Conservation (phyloP, 169 alveolate genomes). For the Cyclospora cayetanensis region DNA sequence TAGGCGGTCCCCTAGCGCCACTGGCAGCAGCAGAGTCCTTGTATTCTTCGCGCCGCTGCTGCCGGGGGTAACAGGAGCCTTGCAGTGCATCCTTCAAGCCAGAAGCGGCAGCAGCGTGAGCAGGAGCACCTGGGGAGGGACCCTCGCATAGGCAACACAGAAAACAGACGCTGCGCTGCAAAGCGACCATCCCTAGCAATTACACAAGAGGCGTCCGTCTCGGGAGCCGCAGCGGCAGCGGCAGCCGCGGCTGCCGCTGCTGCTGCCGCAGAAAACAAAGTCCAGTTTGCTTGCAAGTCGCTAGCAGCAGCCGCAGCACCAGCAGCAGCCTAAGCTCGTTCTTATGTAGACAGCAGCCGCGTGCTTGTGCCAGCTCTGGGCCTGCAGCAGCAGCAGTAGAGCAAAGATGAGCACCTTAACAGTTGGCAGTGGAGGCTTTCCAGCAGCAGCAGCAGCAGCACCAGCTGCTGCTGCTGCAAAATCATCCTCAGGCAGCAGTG, state of each 20-base stretch:
- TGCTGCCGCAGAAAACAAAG: no score
- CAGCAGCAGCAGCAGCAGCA: not conserved
- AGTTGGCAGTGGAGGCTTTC: not conserved
- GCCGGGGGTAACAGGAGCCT: not conserved
- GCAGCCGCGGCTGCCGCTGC: no score
- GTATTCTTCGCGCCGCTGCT: not conserved
- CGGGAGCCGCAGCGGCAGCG: no score
- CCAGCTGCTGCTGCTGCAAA: not conserved
- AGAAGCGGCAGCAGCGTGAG: not conserved
- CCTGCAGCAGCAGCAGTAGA: not conserved
- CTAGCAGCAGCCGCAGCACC: not conserved
- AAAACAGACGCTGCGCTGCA: no score
- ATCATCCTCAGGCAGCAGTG: not conserved
- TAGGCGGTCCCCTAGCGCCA: no score
- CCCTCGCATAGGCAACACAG: not conserved
- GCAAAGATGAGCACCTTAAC: not conserved
- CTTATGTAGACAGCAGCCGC: not conserved
- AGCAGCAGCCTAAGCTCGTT: not conserved
- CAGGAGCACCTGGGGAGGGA: not conserved
- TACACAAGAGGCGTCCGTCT: no score
- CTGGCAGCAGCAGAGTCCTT: not conserved
- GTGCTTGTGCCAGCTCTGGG: not conserved
- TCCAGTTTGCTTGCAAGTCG: not conserved
- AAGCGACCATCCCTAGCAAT: no score
- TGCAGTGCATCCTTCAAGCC: not conserved